A percentile compares a stretch with the other conserved stretches of the same genome.
phyloP scores from a whole-genome alignment of 768 basidiomycete species.

The Royoungia palumana region DNA sequence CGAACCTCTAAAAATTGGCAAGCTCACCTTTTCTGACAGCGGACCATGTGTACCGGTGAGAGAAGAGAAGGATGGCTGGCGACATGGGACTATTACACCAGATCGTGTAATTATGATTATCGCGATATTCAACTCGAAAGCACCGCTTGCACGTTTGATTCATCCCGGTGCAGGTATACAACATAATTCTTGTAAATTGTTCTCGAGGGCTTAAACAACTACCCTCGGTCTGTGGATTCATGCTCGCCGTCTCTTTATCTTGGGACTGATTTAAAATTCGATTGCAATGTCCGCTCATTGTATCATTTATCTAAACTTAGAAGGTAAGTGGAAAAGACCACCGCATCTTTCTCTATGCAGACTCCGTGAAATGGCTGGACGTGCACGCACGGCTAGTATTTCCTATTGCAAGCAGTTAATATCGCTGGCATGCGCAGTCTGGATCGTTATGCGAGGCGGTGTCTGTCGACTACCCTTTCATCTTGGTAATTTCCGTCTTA shows the following conservation, averaged over 20 bases:
- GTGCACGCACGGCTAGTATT: neutral
- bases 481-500: neutral
- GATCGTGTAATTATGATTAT: slow-evolving; percentile 25
- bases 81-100: slow-evolving; percentile 7
- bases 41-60: slow-evolving; percentile 84
- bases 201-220: neutral
- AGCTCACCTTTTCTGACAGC: slow-evolving; percentile 43
- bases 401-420: neutral
- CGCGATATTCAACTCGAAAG: slow-evolving; percentile 7
- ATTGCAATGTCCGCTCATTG: neutral
- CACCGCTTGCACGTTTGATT: slow-evolving; percentile 4
- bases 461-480: neutral
- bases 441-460: slow-evolving; percentile 3
- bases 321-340: neutral
- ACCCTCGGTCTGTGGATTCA: neutral
- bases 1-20: slow-evolving; percentile 10
- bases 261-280: neutral
- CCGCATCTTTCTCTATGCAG: no score
- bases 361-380: neutral
- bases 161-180: neutral
- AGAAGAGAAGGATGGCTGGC: neutral
- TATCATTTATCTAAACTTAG: neutral
- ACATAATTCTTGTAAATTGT: neutral
- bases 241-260: neutral
- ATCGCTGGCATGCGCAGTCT: neutral